These are phyloP conservation scores for Pleurotus ostreatus DNA, from an alignment of 768 basidiomycete genomes.

Conservation along the genomic window DNA sequence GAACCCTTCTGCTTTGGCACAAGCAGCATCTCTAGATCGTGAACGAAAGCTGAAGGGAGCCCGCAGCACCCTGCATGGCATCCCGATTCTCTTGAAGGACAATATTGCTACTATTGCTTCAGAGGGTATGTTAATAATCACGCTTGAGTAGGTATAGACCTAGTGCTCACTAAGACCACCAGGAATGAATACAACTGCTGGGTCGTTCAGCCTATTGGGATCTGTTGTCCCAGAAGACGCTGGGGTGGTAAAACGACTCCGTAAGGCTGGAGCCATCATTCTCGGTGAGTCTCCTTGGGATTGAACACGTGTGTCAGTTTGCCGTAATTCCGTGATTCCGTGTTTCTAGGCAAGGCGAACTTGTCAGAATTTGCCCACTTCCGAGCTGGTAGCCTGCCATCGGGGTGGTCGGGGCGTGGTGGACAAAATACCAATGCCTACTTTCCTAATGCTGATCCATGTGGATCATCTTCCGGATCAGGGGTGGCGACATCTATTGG, in stretches of 20 bases:
- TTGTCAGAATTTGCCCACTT: slow-evolving; percentile 52
- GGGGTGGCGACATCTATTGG: slow-evolving; percentile 51
- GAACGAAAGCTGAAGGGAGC: slow-evolving; percentile 40
- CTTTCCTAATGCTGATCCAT: slow-evolving; percentile 48
- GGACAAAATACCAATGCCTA: slow-evolving; percentile 50
- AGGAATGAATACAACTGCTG: slow-evolving; percentile 15
- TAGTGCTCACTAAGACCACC: background rate
- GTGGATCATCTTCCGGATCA: slow-evolving; percentile 58
- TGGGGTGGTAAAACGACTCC: slow-evolving; percentile 37
- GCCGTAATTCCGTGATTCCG: background rate
- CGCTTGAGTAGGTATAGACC: background rate
- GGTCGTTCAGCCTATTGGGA: slow-evolving; percentile 37
- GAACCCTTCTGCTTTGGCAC: slow-evolving; percentile 47
- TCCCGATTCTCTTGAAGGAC: slow-evolving; percentile 9
- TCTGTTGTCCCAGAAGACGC: slow-evolving; percentile 43
- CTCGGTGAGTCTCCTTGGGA: background rate
- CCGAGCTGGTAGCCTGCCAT: slow-evolving; percentile 35
- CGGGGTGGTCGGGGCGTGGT: slow-evolving; percentile 58
- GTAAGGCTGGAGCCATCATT: slow-evolving; percentile 6
- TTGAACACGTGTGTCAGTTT: background rate
- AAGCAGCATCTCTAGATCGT: slow-evolving; percentile 46
- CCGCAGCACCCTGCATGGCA: slow-evolving; percentile 25
- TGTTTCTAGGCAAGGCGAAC: slow-evolving; percentile 45
- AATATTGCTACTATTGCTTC: slow-evolving; percentile 6
- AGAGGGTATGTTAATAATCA: background rate